A percentile compares a stretch with the other conserved stretches of the same genome.
These are phyloP conservation scores for Wickerhamiella kazuoi DNA, from an alignment of 805 yeast species.

Conservation along the genomic window DNA sequence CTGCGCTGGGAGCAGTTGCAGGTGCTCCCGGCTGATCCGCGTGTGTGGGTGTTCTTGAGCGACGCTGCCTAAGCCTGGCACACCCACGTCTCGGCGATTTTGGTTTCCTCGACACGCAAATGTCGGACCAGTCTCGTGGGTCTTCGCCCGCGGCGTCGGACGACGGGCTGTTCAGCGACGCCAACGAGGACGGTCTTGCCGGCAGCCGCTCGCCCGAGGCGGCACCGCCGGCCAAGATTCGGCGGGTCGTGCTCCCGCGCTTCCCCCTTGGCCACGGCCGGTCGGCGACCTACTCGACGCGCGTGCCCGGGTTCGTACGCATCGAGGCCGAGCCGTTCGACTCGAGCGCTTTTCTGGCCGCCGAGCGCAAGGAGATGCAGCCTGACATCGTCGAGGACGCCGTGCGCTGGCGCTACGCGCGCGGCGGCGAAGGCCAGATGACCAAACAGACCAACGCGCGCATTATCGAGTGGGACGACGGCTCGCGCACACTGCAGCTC, in stretches of 20 bases:
- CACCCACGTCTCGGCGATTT: too few species aligned
- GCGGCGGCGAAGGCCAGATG: constrained; percentile 45
- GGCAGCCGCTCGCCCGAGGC: constrained; percentile 1
- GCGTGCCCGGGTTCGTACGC: constrained; percentile 66
- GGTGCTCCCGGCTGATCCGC: too few species aligned
- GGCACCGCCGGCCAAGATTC: constrained; percentile 4
- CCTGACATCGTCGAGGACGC: constrained; percentile 58
- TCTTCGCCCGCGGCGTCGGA: constrained; percentile 9
- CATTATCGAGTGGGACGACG: constrained; percentile 88
- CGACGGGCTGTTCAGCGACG: constrained; percentile 10
- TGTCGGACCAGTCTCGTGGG: neutral
- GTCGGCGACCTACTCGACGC: constrained; percentile 15
- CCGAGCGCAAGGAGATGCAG: constrained; percentile 27
- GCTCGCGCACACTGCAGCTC: constrained; percentile 64
- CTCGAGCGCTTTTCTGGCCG: constrained; percentile 38
- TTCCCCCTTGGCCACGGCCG: constrained; percentile 13
- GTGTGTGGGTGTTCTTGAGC: too few species aligned
- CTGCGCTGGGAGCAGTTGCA: too few species aligned
- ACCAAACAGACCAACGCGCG: constrained; percentile 78
- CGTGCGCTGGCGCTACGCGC: constrained; percentile 83
- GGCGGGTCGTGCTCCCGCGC: constrained; percentile 8
- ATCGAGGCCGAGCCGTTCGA: constrained; percentile 82
- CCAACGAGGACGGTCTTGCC: constrained; percentile 5
- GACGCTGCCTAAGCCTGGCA: too few species aligned
- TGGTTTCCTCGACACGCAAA: too few species aligned